Conservation (phyloP, 208 protist species). For the Trypanosoma caninum region DNA sequence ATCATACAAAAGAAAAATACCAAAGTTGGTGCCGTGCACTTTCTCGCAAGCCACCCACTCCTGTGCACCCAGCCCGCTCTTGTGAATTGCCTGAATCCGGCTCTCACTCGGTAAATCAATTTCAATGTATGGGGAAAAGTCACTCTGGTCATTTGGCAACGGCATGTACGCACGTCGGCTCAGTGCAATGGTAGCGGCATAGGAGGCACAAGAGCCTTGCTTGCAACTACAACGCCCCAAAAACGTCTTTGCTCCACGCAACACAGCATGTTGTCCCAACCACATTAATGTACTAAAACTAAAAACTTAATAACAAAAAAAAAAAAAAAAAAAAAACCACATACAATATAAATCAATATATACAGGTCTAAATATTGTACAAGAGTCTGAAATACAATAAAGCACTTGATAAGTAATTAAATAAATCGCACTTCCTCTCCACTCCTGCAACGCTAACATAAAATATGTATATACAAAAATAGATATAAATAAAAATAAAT, state of each 20-base stretch:
- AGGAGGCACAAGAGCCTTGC: too few species aligned
- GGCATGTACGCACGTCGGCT: conserved; percentile 47
- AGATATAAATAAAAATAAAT: too few species aligned
- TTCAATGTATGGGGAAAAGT: conserved; percentile 78
- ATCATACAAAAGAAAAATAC: conserved; percentile 64
- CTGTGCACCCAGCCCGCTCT: conserved; percentile 52
- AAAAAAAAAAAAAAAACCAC: neutral
- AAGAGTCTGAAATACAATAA: too few species aligned
- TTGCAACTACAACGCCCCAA: too few species aligned
- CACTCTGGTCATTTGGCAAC: conserved; percentile 63
- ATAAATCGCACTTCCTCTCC: too few species aligned
- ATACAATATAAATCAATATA: neutral
- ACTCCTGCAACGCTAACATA: too few species aligned
- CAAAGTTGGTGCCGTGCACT: conserved; percentile 87
- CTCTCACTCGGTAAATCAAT: conserved; percentile 82
- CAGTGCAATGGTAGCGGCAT: neutral
- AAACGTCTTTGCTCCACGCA: neutral
- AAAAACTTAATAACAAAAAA: neutral
- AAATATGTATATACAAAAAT: too few species aligned
- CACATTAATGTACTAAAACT: neutral
- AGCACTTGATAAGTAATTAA: too few species aligned
- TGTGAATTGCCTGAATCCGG: conserved; percentile 74
- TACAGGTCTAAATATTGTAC: neutral
- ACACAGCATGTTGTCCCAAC: neutral
- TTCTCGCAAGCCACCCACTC: conserved; percentile 88